A percentile compares a stretch with the other conserved stretches of the same genome.
These are phyloP conservation scores for Closterium sp. DNA, from an alignment of 139 green algal genomes.

Conservation along the genomic window DNA sequence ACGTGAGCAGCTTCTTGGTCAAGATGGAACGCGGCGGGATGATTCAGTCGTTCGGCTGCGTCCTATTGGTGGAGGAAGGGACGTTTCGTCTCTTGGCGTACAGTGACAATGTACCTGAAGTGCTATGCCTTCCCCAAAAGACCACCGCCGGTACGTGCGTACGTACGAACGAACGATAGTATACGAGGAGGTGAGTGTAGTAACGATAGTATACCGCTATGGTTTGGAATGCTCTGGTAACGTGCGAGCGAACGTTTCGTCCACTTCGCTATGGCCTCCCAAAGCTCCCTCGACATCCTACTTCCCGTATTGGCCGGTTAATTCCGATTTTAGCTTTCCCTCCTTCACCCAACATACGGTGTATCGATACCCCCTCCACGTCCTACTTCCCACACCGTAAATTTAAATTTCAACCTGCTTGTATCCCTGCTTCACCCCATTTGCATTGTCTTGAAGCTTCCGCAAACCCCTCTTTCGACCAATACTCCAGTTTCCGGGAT, in stretches of 20 bases:
- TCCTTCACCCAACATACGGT: too few species aligned
- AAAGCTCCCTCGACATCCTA: neutral
- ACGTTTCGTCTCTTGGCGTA: neutral
- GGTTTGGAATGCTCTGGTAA: neutral
- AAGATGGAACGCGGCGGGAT: neutral
- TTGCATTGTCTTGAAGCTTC: neutral
- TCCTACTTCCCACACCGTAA: too few species aligned
- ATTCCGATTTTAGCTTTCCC: too few species aligned
- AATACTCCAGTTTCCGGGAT: too few species aligned
- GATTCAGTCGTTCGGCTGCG: conserved; percentile 3
- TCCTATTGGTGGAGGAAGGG: neutral
- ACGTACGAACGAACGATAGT: neutral
- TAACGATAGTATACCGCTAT: too few species aligned
- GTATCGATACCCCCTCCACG: too few species aligned
- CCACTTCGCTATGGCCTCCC: neutral
- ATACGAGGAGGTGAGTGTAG: too few species aligned
- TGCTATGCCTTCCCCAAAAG: neutral
- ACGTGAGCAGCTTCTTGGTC: neutral
- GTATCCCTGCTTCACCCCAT: too few species aligned
- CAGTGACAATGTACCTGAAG: neutral
- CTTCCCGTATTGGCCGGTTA: too few species aligned
- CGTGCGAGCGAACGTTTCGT: too few species aligned
- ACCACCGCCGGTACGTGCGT: neutral
- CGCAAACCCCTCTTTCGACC: too few species aligned
- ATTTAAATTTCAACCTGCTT: too few species aligned